phyloP scores from a whole-genome alignment of 192 early-diverging fungal genomes.

The Linnemannia hyalina region DNA sequence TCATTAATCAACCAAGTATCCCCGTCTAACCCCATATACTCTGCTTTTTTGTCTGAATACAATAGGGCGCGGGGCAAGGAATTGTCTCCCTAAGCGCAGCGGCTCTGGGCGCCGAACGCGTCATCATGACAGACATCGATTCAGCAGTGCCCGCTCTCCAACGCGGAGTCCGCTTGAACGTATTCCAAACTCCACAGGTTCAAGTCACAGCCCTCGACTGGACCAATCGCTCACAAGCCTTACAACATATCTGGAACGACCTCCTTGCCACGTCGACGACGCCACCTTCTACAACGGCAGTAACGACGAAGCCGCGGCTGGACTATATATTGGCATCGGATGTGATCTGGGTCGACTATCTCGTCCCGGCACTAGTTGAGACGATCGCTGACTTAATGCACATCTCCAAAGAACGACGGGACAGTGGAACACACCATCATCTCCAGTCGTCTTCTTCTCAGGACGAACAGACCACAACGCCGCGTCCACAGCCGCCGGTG shows the following conservation, averaged over 20 bases:
- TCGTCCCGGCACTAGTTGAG: slow-evolving; percentile 55
- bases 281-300: not conserved
- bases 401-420: slow-evolving; percentile 13
- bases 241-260: slow-evolving; percentile 30
- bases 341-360: slow-evolving; percentile 62
- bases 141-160: slow-evolving; percentile 32
- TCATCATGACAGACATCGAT: slow-evolving; percentile 50
- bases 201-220: slow-evolving; percentile 44
- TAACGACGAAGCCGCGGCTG: not conserved
- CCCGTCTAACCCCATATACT: not conserved
- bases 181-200: slow-evolving; percentile 23
- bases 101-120: slow-evolving; percentile 38
- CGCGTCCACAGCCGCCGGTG: slow-evolving; percentile 16
- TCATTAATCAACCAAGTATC: not conserved
- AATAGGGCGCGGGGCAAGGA: slow-evolving; percentile 56
- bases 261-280: not conserved
- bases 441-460: not conserved
- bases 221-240: slow-evolving; percentile 19
- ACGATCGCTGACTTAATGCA: slow-evolving; percentile 47
- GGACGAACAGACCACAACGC: not conserved
- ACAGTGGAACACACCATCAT: slow-evolving; percentile 11
- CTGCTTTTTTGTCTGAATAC: not conserved
- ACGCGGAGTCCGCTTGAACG: slow-evolving; percentile 24
- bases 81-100: slow-evolving; percentile 50
- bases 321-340: slow-evolving; percentile 62